phyloP scores from a whole-genome alignment of 495 filamentous ascomycete species.

The Hypoxylon lenormandii region DNA sequence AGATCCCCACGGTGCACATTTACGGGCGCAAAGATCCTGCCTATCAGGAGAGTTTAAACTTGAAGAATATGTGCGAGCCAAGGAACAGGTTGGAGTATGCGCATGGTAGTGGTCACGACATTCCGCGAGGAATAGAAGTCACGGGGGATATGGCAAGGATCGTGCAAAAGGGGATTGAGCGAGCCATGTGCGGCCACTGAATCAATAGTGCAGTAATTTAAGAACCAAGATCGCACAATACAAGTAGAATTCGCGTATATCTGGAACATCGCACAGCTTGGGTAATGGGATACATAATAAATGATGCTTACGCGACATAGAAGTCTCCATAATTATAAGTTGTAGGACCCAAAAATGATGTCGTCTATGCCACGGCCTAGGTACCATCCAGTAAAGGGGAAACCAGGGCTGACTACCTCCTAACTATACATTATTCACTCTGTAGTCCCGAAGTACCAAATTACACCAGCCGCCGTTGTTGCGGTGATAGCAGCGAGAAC shows the following conservation, averaged over 20 bases:
- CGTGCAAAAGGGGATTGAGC: not conserved
- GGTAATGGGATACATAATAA: no score
- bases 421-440: not conserved
- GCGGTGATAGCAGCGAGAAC: not conserved
- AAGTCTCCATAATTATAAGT: no score
- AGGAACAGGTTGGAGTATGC: constrained; percentile 60
- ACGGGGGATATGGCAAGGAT: not conserved
- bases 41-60: constrained; percentile 64
- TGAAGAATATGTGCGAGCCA: constrained; percentile 63
- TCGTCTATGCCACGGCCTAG: no score
- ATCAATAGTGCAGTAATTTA: no score
- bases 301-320: no score
- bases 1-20: constrained; percentile 70
- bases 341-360: no score
- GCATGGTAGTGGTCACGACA: constrained; percentile 70
- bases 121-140: not conserved
- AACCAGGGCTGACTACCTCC: no score
- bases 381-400: no score
- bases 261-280: no score
- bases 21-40: constrained; percentile 69
- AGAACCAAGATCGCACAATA: no score
- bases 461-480: not conserved
- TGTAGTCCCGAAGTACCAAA: not conserved
- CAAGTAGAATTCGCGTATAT: no score
- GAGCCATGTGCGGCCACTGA: constrained; percentile 2